A percentile compares a stretch with the other conserved stretches of the same genome.
Conservation (phyloP, 495 filamentous ascomycete species). For the Thermochaetoides thermophila region DNA sequence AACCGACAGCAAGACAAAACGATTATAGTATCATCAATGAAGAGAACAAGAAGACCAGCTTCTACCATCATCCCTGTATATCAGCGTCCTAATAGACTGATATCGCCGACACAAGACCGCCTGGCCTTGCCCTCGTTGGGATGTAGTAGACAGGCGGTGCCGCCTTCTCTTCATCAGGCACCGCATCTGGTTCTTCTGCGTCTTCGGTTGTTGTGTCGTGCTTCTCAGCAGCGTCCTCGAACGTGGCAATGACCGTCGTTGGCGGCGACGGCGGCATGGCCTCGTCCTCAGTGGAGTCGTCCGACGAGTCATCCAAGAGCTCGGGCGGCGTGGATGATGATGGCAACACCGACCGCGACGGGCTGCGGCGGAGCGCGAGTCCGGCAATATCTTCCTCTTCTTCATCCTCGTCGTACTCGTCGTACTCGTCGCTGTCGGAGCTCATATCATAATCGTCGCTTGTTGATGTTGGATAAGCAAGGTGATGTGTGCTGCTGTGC, state of each 20-base stretch:
- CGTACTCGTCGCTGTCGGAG: conserved; percentile 13
- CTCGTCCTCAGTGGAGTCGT: conserved; percentile 52
- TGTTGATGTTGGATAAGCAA: conserved; percentile 1
- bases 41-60: not conserved
- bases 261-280: conserved; percentile 78
- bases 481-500: conserved; percentile 10
- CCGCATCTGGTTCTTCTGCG: conserved; percentile 29
- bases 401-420: conserved; percentile 45
- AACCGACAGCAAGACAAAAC: conserved; percentile 15
- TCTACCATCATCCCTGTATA: conserved; percentile 5
- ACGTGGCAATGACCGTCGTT: conserved; percentile 45
- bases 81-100: conserved; percentile 30
- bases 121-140: conserved; percentile 32
- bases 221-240: conserved; percentile 47
- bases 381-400: conserved; percentile 56
- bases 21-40: conserved; percentile 10
- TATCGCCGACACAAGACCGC: conserved; percentile 32
- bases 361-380: conserved; percentile 39
- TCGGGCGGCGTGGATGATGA: conserved; percentile 44
- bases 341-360: conserved; percentile 30
- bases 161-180: conserved; percentile 46
- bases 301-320: conserved; percentile 49
- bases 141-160: too few species aligned
- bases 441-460: not conserved
- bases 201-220: conserved; percentile 9